Conservation (phyloP, 2,329 filamentous ascomycete species). For the Dendryphion nanum region DNA sequence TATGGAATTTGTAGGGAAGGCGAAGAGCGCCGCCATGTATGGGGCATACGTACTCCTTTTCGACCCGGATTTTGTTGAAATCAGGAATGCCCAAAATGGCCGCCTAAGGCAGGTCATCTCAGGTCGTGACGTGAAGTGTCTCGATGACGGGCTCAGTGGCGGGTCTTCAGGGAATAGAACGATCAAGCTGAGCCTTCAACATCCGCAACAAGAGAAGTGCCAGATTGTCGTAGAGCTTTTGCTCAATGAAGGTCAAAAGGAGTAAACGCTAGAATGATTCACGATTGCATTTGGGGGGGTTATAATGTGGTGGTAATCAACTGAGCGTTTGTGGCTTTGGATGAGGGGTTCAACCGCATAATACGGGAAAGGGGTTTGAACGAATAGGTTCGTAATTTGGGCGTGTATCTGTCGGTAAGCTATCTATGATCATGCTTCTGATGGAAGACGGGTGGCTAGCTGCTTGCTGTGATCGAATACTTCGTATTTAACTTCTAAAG, state of each 20-base stretch:
- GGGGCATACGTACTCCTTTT: slow-evolving; percentile 91
- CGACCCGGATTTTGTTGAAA: slow-evolving; percentile 94
- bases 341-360: no score
- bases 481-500: no score
- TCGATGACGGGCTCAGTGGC: slow-evolving; percentile 65
- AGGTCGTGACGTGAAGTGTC: slow-evolving; percentile 81
- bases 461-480: no score
- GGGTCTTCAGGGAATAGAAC: slow-evolving; percentile 58
- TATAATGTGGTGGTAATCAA: no score
- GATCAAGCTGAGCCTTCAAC: slow-evolving; percentile 93
- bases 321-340: no score
- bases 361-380: no score
- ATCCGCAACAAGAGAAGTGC: slow-evolving; percentile 79
- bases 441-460: no score
- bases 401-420: no score
- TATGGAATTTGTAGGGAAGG: slow-evolving; percentile 98
- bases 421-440: no score
- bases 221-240: slow-evolving; percentile 92
- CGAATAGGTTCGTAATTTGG: no score
- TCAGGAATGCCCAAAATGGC: slow-evolving; percentile 94
- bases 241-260: slow-evolving; percentile 80
- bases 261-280: slow-evolving; percentile 30
- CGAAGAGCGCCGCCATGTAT: slow-evolving; percentile 81
- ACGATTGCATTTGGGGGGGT: no score
- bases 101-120: slow-evolving; percentile 91